Evolutionary conservation across 83 land plant genomes (phyloP).

Genomic region (Picea abies): DNA sequence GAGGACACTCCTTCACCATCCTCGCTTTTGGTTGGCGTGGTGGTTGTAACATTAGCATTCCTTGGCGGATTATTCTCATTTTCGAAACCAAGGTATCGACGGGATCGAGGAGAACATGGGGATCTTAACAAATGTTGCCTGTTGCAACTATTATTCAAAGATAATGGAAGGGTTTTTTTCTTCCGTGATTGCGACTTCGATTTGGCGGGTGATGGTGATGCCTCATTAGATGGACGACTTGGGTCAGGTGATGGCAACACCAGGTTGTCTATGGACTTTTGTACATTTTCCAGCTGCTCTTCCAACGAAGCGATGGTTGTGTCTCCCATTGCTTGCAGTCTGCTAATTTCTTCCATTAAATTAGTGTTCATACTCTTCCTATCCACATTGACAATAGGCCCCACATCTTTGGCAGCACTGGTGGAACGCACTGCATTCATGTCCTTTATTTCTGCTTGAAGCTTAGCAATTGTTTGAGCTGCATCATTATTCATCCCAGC

Average conservation of each 20-base stretch:
- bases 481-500: conserved; percentile 87
- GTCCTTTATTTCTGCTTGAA: conserved; percentile 87
- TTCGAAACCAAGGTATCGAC: conserved; percentile 56
- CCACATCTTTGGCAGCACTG: conserved; percentile 34
- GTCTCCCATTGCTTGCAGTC: conserved; percentile 75
- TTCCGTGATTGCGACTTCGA: conserved; percentile 45
- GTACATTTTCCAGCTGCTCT: conserved; percentile 89
- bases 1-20: conserved; percentile 63
- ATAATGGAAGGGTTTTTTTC: conserved; percentile 64
- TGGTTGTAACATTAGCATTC: conserved; percentile 22
- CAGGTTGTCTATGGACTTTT: conserved; percentile 89
- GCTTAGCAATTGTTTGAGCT: conserved; percentile 86
- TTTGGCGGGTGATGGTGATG: conserved; percentile 20
- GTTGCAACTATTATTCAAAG: conserved; percentile 49
- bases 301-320: conserved; percentile 85
- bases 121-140: conserved; percentile 63
- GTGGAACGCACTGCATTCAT: conserved; percentile 46
- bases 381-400: conserved; percentile 18
- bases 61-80: conserved; percentile 79
- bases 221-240: conserved; percentile 20
- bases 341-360: conserved; percentile 81
- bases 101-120: conserved; percentile 82
- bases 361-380: conserved; percentile 52
- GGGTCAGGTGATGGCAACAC: conserved; percentile 63
- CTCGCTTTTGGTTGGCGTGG: conserved; percentile 61